phyloP scores from a whole-genome alignment of 1,284 basidiomycete species.

The Malassezia yamatoensis region DNA sequence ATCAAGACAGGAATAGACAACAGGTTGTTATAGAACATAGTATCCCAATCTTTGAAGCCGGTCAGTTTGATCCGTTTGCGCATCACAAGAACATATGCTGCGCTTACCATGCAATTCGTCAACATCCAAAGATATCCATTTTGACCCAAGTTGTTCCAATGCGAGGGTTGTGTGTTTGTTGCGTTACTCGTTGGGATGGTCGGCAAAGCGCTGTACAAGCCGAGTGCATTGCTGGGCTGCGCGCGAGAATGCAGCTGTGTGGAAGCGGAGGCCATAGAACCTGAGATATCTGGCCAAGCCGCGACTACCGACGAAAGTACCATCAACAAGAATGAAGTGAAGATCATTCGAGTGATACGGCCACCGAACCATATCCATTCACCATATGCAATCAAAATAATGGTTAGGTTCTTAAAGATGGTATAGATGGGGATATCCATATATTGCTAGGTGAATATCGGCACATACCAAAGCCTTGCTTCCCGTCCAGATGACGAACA shows the following conservation, averaged over 20 bases:
- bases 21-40: conserved; percentile 99
- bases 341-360: conserved; percentile 71
- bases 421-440: conserved; percentile 52
- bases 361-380: conserved; percentile 96
- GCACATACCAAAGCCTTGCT: conserved; percentile 75
- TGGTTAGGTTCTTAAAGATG: conserved; percentile 98
- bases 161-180: neutral
- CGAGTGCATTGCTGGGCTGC: conserved; percentile 2
- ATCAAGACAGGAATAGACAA: conserved; percentile 83
- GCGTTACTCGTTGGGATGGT: neutral
- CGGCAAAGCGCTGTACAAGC: neutral
- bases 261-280: neutral
- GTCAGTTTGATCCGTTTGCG: conserved; percentile 91
- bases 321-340: conserved; percentile 87
- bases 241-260: neutral
- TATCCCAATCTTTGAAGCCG: conserved; percentile 98
- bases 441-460: conserved; percentile 48
- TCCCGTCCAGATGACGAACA: conserved; percentile 93
- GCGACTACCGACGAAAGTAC: conserved; percentile 90
- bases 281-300: conserved; percentile 73
- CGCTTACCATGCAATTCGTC: conserved; percentile 78
- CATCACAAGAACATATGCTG: conserved; percentile 89
- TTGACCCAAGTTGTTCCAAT: conserved; percentile 1
- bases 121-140: conserved; percentile 92
- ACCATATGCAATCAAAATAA: conserved; percentile 96